These are phyloP conservation scores for Lathyrus sativus DNA, from an alignment of 306 rosid species.

Conservation along the genomic window DNA sequence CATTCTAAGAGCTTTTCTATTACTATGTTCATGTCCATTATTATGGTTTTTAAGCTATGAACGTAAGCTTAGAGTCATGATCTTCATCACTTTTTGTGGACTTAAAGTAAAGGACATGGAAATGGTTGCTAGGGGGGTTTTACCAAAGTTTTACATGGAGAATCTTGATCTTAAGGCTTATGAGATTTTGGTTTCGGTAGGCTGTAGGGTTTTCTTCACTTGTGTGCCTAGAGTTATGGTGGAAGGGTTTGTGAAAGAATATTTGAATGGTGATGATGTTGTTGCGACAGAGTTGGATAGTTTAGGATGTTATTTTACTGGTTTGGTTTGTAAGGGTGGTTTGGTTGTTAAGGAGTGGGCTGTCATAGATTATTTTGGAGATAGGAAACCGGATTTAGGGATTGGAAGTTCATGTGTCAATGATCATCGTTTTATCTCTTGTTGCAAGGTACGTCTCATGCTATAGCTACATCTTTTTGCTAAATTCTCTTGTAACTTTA, in stretches of 20 bases:
- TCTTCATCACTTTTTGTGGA: conserved; percentile 37
- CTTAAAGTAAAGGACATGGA: conserved; percentile 36
- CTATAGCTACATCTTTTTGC: neutral
- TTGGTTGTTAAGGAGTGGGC: conserved; percentile 23
- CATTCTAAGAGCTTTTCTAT: conserved; percentile 59
- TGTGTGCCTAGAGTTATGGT: conserved; percentile 38
- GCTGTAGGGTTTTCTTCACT: conserved; percentile 28
- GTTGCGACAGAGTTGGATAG: conserved; percentile 27
- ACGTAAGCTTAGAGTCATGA: conserved; percentile 34
- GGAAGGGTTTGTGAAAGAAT: conserved; percentile 34
- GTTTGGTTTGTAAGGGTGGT: conserved; percentile 22
- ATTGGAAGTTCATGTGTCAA: conserved; percentile 23
- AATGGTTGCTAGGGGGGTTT: conserved; percentile 23
- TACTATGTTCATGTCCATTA: conserved; percentile 62
- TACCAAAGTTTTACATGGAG: conserved; percentile 40
- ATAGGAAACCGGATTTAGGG: conserved; percentile 23
- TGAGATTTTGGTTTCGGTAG: conserved; percentile 32
- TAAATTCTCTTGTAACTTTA: no score
- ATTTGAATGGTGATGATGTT: conserved; percentile 34
- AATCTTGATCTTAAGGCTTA: conserved; percentile 25
- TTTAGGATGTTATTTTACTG: conserved; percentile 33
- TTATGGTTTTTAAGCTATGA: conserved; percentile 37
- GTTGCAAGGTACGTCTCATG: conserved; percentile 16
- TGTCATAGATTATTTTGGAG: conserved; percentile 31
- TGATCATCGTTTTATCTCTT: conserved; percentile 34